phyloP scores from a whole-genome alignment of 257 asterid genomes.

The Paulownia fortunei region DNA sequence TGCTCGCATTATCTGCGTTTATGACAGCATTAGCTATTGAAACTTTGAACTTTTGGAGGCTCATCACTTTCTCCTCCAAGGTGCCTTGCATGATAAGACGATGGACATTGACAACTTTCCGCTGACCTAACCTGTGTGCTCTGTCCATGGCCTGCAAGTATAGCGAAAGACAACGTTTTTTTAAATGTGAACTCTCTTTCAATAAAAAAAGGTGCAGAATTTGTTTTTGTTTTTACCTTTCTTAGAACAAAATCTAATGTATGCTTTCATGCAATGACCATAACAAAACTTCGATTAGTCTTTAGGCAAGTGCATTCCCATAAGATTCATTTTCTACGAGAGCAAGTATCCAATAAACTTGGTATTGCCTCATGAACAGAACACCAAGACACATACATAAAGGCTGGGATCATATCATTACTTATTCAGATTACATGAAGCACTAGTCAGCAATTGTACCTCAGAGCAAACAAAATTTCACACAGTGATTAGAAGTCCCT shows the following conservation, averaged over 20 bases:
- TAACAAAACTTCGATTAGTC: neutral
- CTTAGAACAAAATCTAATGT: neutral
- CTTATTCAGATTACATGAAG: neutral
- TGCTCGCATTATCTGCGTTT: conserved; percentile 92
- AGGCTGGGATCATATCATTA: neutral
- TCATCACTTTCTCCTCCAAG: conserved; percentile 99
- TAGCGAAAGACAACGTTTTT: conserved; percentile 4
- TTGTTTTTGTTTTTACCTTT: neutral
- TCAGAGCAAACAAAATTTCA: neutral
- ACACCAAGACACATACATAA: neutral
- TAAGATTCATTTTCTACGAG: neutral
- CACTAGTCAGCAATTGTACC: too few species aligned
- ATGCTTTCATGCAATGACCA: neutral
- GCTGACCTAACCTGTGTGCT: conserved; percentile 98
- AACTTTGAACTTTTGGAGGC: conserved; percentile 97
- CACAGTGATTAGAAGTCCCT: neutral
- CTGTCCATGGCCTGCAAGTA: conserved; percentile 96
- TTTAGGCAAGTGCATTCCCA: conserved; percentile 4
- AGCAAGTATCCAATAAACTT: neutral
- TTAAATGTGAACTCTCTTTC: neutral
- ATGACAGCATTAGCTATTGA: conserved; percentile 95
- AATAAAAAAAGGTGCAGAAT: neutral
- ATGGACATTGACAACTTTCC: conserved; percentile 92
- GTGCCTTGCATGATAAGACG: conserved; percentile 99
- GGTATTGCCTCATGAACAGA: neutral